Base-by-base conservation (phyloP, 768 basidiomycete species). In the Neoboletus magnificus region DNA sequence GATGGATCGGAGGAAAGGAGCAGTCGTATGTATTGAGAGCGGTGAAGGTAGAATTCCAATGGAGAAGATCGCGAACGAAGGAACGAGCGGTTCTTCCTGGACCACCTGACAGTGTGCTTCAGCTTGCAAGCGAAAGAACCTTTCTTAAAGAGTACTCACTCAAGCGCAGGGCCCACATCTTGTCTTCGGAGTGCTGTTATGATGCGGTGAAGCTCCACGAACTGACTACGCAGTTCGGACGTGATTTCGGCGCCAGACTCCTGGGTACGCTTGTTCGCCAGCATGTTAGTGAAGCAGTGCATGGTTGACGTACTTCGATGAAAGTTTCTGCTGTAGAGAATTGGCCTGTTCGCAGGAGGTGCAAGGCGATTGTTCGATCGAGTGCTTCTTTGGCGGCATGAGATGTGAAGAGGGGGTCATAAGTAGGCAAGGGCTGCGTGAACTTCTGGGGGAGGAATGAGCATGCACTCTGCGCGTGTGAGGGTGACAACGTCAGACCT, bases 31-130 rank as follows among this genome's bases (percentile, higher is more conserved):
- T 91, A 98, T 68, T 93, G 87, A 11, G 92, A 93, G 27, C 92
- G 89, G 63, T 98, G 92, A 27, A 98, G 81, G 66, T 87, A 77
- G 68, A 96, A 99, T 62, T 93, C 91, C 12, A 99, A 80, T 0
- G 91, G 80, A 1, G 94, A 96, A 10, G 82, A 82, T 32, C 87
- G 85, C 6, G 77, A 72, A 44, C 76, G 76, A 13, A 97, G 77
- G 66, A 91, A 94, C 4, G 65, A 52, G 29, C 81, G 79, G 64
- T 95, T 85, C 50, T 75, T 76, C 41, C 73, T 74, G 15, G 86
- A 82, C 97, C 96, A 98, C 56, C 94, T 97, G 63, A 53, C 27
- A n/a, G 50, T 4, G 42, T 13, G 6, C 10, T 33, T 56, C 29
- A 42, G 58, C 41, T 48, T 25, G 41, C 35, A 23, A 50, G 20